Base-by-base conservation (phyloP, 805 yeast species). In the Candida ponderosae region DNA sequence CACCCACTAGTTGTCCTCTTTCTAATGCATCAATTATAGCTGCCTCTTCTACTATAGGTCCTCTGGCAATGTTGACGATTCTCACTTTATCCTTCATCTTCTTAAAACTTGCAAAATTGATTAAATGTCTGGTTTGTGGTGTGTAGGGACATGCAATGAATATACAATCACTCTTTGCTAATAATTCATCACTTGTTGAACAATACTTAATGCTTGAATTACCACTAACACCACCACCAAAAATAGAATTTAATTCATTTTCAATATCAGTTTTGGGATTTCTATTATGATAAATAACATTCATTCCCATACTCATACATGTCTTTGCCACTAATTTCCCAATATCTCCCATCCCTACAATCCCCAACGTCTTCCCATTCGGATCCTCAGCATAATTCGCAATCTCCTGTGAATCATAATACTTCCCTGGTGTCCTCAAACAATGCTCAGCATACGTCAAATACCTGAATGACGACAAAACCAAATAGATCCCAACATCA, bases 281-380 rank as follows among this genome's bases (percentile, higher is more conserved):
- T 39, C 72, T 51, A 44, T 67, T 70, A 40, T 64, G 65, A 38
- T 70, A 69, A 3, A 59, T 52, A 9, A 67, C 60, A 5, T 63
- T 61, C 65, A 67, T 66, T 1, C 74, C 74, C 35, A 70, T 42
- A 8, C 68, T 60, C 14, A 59, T 50, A 43, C 70, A 64, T 23
- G 67, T 59, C 32, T 54, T 54, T 3, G 72, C 73, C 4, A 66
- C 66, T 14, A 62, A 50, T 31, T 56, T 43, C 4, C 75, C 75
- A 43, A 70, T 70, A 39, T 67, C 67, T 15, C 76, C 76, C 5
- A 70, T 45, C 0, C 76, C 76, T 24, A 70, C 47, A 16, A 70
- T 60, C 5, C 76, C 76, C 33, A 70, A 46, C 0, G 69, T 63
- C 30, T 60, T 60, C 1, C 66, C 71, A 31, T 57, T 46, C 9